These are phyloP conservation scores for Nyssa sinensis DNA, from an alignment of 148 eudicot genomes.

Conservation along the genomic window DNA sequence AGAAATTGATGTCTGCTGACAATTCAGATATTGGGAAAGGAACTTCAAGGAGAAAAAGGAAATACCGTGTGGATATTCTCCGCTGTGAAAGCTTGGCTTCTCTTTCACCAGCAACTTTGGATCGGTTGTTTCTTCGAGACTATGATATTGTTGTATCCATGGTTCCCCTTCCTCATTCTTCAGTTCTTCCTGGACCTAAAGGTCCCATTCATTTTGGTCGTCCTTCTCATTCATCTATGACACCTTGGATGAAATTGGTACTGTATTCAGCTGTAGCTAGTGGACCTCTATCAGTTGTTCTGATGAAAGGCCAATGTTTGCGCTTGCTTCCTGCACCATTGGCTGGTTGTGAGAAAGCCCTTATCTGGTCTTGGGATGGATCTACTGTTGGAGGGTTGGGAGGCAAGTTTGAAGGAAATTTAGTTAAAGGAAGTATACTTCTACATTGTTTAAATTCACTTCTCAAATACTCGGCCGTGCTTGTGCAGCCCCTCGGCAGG, in stretches of 20 bases:
- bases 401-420: constrained; percentile 80
- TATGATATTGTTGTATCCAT: constrained; percentile 90
- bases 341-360: constrained; percentile 95
- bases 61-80: constrained; percentile 82
- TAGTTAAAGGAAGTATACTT: constrained; percentile 82
- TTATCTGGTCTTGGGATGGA: constrained; percentile 98
- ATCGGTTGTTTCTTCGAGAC: constrained; percentile 80
- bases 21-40: constrained; percentile 29
- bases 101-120: constrained; percentile 78
- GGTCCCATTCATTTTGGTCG: constrained; percentile 98
- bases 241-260: constrained; percentile 97
- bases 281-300: constrained; percentile 90
- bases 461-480: constrained; percentile 81
- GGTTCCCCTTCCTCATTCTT: constrained; percentile 91
- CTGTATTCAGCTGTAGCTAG: constrained; percentile 69
- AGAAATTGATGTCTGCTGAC: constrained; percentile 29
- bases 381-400: constrained; percentile 90
- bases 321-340: constrained; percentile 94
- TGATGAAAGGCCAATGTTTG: constrained; percentile 92
- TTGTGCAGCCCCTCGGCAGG: constrained; percentile 86
- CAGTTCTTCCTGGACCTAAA: constrained; percentile 84
- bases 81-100: constrained; percentile 96
- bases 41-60: constrained; percentile 46
- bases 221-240: constrained; percentile 88
- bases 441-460: constrained; percentile 93